Evolutionary conservation across 768 basidiomycete species (phyloP).

Genomic region (Lactarius deliciosus): DNA sequence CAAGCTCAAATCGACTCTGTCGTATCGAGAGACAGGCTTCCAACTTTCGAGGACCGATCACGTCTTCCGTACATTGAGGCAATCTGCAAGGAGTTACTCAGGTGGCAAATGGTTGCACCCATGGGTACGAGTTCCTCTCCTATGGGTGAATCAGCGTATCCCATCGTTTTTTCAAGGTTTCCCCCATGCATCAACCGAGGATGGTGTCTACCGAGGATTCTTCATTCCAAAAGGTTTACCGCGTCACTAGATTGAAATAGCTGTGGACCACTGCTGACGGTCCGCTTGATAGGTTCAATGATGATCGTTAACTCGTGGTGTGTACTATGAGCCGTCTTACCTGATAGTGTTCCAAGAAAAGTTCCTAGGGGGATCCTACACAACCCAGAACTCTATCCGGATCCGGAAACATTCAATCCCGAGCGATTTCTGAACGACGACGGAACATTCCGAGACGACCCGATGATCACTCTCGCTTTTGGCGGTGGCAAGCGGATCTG

Average conservation of each 20-base stretch:
- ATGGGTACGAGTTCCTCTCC: background rate
- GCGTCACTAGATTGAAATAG: background rate
- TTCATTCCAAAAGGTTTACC: slow-evolving; percentile 54
- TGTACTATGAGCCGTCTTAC: too few species aligned
- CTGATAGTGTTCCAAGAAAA: too few species aligned
- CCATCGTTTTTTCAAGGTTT: background rate
- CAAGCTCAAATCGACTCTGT: too few species aligned
- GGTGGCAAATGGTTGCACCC: slow-evolving; percentile 3
- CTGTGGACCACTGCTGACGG: background rate
- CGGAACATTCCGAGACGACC: slow-evolving; percentile 20
- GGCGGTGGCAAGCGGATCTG: slow-evolving; percentile 8
- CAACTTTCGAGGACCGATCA: too few species aligned
- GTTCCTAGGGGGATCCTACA: slow-evolving; percentile 6
- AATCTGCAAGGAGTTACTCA: background rate
- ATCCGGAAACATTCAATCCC: slow-evolving; percentile 26
- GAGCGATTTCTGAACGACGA: slow-evolving; percentile 27
- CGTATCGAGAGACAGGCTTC: too few species aligned
- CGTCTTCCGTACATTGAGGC: too few species aligned
- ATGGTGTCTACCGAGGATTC: slow-evolving; percentile 54
- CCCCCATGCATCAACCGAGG: slow-evolving; percentile 43
- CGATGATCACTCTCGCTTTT: slow-evolving; percentile 12
- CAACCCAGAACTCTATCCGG: background rate
- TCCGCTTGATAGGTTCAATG: slow-evolving; percentile 18
- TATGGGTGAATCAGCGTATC: slow-evolving; percentile 16
- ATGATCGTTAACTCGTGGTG: slow-evolving; percentile 5